phyloP scores from a whole-genome alignment of 345 rosid genomes.

The Gossypium bickii region DNA sequence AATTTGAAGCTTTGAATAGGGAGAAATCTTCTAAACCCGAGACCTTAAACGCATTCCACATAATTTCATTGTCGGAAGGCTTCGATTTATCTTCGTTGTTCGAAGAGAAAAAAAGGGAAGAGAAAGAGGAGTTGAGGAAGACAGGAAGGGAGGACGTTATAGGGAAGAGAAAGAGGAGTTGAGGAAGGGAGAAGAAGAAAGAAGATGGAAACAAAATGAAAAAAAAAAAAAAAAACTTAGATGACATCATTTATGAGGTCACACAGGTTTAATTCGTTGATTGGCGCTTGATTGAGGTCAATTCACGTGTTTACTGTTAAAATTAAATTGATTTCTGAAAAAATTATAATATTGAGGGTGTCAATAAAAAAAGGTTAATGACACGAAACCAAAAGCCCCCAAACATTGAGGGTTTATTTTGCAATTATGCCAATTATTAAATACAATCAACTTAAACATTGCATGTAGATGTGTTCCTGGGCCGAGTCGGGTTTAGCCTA shows the following conservation, averaged over 20 bases:
- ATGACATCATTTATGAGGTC: too few species aligned
- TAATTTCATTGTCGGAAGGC: constrained; percentile 78
- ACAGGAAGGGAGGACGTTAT: background rate
- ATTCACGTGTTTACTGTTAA: too few species aligned
- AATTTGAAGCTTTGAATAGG: constrained; percentile 25
- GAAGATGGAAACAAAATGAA: too few species aligned
- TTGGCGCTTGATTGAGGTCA: too few species aligned
- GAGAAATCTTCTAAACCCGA: constrained; percentile 40
- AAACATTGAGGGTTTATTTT: too few species aligned
- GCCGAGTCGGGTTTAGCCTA: too few species aligned
- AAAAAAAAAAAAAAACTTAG: too few species aligned
- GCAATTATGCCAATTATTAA: too few species aligned
- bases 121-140: constrained; percentile 58
- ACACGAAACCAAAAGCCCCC: accelerated
- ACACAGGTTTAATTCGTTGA: too few species aligned
- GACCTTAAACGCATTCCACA: constrained; percentile 76
- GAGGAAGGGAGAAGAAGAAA: constrained; percentile 21
- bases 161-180: constrained; percentile 70
- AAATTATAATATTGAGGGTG: accelerated
- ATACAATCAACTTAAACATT: too few species aligned
- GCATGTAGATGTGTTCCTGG: too few species aligned
- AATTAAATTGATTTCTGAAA: accelerated
- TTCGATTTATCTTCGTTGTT: constrained; percentile 79
- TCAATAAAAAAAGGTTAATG: too few species aligned
- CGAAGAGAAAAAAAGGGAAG: constrained; percentile 79